phyloP scores from a whole-genome alignment of 2,329 filamentous ascomycete genomes.

The Zymoseptoria tritici region DNA sequence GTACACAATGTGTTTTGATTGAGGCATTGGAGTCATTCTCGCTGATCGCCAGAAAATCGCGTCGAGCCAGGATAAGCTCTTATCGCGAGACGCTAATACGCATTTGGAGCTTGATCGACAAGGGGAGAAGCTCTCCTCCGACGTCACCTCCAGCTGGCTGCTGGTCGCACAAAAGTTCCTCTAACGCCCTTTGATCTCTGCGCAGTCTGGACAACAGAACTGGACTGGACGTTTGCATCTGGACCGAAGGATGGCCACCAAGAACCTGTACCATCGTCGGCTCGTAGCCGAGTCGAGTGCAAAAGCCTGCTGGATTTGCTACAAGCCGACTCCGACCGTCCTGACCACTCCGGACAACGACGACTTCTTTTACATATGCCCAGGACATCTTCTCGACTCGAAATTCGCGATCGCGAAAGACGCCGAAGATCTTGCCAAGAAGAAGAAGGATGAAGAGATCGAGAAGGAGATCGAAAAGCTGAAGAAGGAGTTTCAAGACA shows the following conservation, averaged over 20 bases:
- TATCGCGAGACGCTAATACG: not conserved
- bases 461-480: slow-evolving; percentile 43
- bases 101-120: not conserved
- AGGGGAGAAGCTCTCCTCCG: not conserved
- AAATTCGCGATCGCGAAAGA: slow-evolving; percentile 70
- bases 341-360: slow-evolving; percentile 84
- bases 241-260: slow-evolving; percentile 39
- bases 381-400: slow-evolving; percentile 70
- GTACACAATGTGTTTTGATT: too few relatives aligned
- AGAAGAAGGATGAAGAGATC: slow-evolving; percentile 45
- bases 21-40: not conserved
- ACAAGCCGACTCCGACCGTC: slow-evolving; percentile 78
- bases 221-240: too few relatives aligned
- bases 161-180: not conserved
- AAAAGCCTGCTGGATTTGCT: slow-evolving; percentile 85
- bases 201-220: not conserved
- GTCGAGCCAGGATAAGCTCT: not conserved
- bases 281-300: slow-evolving; percentile 77
- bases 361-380: slow-evolving; percentile 82
- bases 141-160: not conserved
- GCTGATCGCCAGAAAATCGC: not conserved
- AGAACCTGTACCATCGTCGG: slow-evolving; percentile 75
- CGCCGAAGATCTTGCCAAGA: slow-evolving; percentile 52
- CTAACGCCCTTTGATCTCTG: not conserved
- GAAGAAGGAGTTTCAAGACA: slow-evolving; percentile 46